Percentiles rank a stretch among this genome's conserved stretches.
phyloP scores from a whole-genome alignment of 768 basidiomycete species.

The Coprinopsis strossmayeri region DNA sequence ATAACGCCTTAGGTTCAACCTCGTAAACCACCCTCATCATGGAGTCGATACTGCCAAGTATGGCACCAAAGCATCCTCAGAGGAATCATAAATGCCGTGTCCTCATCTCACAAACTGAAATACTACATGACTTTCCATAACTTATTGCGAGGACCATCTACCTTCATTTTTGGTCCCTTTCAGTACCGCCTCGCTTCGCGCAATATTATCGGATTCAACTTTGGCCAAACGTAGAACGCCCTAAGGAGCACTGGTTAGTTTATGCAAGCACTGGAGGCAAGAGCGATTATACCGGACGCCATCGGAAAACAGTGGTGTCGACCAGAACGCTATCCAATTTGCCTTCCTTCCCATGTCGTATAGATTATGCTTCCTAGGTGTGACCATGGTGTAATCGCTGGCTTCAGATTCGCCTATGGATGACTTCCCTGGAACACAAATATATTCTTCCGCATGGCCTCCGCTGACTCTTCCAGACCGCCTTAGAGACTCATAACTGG shows the following conservation, averaged over 20 bases:
- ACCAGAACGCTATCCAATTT: slow-evolving; percentile 23
- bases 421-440: slow-evolving; percentile 9
- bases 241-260: slow-evolving; percentile 13
- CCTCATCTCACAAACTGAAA: no score
- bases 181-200: slow-evolving; percentile 19
- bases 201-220: slow-evolving; percentile 27
- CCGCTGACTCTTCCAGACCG: background rate
- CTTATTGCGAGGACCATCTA: background rate
- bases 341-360: slow-evolving; percentile 29
- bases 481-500: slow-evolving; percentile 25
- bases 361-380: slow-evolving; percentile 23
- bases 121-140: no score
- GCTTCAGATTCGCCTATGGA: background rate
- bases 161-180: slow-evolving; percentile 3
- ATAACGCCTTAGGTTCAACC: slow-evolving; percentile 69
- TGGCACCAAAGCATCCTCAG: slow-evolving; percentile 26
- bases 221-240: slow-evolving; percentile 28
- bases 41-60: slow-evolving; percentile 85
- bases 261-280: slow-evolving; percentile 2
- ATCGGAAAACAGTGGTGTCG: slow-evolving; percentile 16
- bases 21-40: slow-evolving; percentile 86
- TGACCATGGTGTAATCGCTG: slow-evolving; percentile 1
- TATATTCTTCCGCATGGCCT: background rate
- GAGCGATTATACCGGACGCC: slow-evolving; percentile 4
- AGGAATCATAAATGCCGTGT: slow-evolving; percentile 14